Evolutionary conservation across 1,284 basidiomycete genomes (phyloP).

Genomic region (Takashimella koratensis): DNA sequence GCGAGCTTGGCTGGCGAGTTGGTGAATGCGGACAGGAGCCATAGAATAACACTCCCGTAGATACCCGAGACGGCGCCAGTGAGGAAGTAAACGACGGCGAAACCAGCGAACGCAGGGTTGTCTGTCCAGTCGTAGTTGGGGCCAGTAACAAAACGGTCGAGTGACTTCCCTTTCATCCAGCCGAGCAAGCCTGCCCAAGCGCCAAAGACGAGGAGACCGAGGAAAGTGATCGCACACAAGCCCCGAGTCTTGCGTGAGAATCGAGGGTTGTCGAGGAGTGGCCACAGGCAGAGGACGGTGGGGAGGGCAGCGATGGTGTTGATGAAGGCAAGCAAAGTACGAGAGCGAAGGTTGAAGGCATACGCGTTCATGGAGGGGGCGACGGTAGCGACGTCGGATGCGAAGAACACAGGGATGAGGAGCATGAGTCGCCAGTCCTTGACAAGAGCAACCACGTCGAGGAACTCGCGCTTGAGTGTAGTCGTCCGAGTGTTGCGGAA

Average conservation of each 20-base stretch:
- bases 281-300: slow-evolving; percentile 1
- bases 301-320: slow-evolving; percentile 4
- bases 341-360: not conserved
- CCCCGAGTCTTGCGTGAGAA: not conserved
- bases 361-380: slow-evolving; percentile 6
- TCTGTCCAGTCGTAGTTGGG: not conserved
- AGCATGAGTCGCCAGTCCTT: not conserved
- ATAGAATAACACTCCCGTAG: not conserved
- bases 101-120: not conserved
- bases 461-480: not conserved
- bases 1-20: not conserved
- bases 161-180: not conserved
- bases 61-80: not conserved
- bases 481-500: not conserved
- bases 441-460: not conserved
- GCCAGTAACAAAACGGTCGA: not conserved
- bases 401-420: not conserved
- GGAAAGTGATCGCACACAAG: not conserved
- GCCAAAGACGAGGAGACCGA: not conserved
- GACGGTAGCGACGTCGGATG: slow-evolving; percentile 4
- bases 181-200: not conserved
- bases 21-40: not conserved
- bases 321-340: slow-evolving; percentile 4
- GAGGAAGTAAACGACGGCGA: not conserved
- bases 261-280: slow-evolving; percentile 4